Evolutionary conservation across 164 flowering plant genomes (phyloP).

Genomic region (Pachysandra terminalis): DNA sequence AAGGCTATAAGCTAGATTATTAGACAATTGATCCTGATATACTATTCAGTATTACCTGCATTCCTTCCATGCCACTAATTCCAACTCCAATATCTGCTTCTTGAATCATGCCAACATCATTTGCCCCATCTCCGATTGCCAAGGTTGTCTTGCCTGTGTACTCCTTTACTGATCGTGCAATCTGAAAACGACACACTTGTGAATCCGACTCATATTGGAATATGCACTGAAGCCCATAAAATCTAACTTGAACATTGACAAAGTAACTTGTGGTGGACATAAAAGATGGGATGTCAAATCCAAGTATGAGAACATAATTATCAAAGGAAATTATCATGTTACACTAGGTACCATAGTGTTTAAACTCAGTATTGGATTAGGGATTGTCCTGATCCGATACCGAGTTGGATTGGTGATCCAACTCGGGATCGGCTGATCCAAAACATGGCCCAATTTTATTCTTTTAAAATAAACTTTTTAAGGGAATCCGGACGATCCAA

Average conservation of each 20-base stretch:
- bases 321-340: no score
- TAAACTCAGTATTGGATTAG: no score
- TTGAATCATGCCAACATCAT: constrained; percentile 78
- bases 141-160: constrained; percentile 51
- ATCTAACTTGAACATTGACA: not conserved
- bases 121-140: constrained; percentile 74
- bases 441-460: no score
- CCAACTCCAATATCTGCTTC: constrained; percentile 74
- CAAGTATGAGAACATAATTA: not conserved
- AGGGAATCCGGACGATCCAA: no score
- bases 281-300: not conserved
- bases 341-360: not conserved
- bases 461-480: no score
- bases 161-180: constrained; percentile 47
- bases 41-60: constrained; percentile 44
- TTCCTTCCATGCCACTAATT: constrained; percentile 73
- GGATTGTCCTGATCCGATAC: no score
- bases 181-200: constrained; percentile 21
- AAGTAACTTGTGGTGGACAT: not conserved
- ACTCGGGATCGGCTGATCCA: no score
- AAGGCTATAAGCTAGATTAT: no score
- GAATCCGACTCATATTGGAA: not conserved
- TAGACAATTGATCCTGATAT: no score
- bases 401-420: no score
- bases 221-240: not conserved